phyloP scores from a whole-genome alignment of 2,329 filamentous ascomycete species.

The Teratosphaeria viscida region DNA sequence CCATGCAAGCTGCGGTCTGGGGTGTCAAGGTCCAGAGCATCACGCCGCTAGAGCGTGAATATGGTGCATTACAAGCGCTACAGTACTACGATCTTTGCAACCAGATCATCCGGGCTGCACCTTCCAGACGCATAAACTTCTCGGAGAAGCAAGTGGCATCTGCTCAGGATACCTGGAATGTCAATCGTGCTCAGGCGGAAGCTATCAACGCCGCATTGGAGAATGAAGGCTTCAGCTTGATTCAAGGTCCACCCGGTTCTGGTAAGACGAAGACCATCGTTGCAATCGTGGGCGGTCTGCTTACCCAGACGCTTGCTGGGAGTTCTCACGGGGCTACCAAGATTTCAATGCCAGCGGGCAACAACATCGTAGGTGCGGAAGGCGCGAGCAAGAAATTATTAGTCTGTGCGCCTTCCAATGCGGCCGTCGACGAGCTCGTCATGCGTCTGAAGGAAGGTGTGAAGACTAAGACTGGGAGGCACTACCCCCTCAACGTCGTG shows the following conservation, averaged over 20 bases:
- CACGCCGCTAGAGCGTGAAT: conserved; percentile 90
- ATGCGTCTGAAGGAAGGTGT: conserved; percentile 83
- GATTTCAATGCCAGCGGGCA: conserved; percentile 26
- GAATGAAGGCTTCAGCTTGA: conserved; percentile 93
- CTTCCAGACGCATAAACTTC: conserved; percentile 78
- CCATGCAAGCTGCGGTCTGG: conserved; percentile 58
- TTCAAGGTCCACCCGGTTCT: conserved; percentile 91
- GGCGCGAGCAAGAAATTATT: conserved; percentile 70
- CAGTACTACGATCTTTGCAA: conserved; percentile 95
- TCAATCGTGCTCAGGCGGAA: conserved; percentile 83
- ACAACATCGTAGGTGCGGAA: conserved; percentile 14
- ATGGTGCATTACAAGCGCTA: conserved; percentile 77
- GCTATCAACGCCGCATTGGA: conserved; percentile 86
- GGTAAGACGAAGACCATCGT: conserved; percentile 96
- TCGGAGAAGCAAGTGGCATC: conserved; percentile 59
- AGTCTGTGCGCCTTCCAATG: conserved; percentile 96
- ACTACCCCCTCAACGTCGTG: conserved; percentile 72
- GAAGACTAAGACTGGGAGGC: conserved; percentile 61
- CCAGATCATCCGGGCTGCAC: conserved; percentile 80
- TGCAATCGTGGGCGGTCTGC: conserved; percentile 82
- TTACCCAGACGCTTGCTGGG: conserved; percentile 51
- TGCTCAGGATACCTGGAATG: conserved; percentile 64
- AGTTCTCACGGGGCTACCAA: conserved; percentile 22
- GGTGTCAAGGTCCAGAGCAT: conserved; percentile 84
- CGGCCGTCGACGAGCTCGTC: conserved; percentile 91